phyloP scores from a whole-genome alignment of 495 filamentous ascomycete species.

The Apodospora peruviana region DNA sequence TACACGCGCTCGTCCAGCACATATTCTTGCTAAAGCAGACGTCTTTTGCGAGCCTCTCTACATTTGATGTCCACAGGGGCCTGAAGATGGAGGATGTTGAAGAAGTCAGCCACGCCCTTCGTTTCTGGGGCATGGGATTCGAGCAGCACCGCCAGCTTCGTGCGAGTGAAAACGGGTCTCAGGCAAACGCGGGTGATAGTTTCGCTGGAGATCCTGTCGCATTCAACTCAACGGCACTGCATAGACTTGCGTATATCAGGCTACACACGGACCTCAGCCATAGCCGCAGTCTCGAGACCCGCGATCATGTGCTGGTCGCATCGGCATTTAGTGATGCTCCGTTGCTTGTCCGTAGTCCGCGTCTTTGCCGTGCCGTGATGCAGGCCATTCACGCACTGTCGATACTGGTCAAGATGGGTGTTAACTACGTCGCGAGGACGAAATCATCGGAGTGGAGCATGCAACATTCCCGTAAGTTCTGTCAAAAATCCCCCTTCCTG shows the following conservation, averaged over 20 bases:
- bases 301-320: constrained; percentile 56
- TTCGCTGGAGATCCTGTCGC: constrained; percentile 55
- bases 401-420: constrained; percentile 61
- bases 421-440: constrained; percentile 63
- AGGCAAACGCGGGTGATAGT: constrained; percentile 27
- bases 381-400: constrained; percentile 66
- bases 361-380: constrained; percentile 54
- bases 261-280: constrained; percentile 62
- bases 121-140: constrained; percentile 59
- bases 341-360: constrained; percentile 49
- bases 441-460: constrained; percentile 68
- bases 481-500: neutral
- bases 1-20: constrained; percentile 63
- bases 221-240: constrained; percentile 61
- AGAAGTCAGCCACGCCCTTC: constrained; percentile 52
- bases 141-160: constrained; percentile 45
- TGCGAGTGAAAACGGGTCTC: constrained; percentile 29
- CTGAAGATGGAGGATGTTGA: constrained; percentile 51
- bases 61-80: constrained; percentile 38
- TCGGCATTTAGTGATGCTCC: constrained; percentile 53
- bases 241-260: constrained; percentile 62
- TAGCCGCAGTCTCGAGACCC: constrained; percentile 54
- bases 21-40: constrained; percentile 63
- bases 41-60: constrained; percentile 37
- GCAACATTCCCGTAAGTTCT: constrained; percentile 54